Percentiles rank a stretch among this genome's conserved stretches.
Conservation (phyloP, 345 rosid genomes). For the Pistacia atlantica region DNA sequence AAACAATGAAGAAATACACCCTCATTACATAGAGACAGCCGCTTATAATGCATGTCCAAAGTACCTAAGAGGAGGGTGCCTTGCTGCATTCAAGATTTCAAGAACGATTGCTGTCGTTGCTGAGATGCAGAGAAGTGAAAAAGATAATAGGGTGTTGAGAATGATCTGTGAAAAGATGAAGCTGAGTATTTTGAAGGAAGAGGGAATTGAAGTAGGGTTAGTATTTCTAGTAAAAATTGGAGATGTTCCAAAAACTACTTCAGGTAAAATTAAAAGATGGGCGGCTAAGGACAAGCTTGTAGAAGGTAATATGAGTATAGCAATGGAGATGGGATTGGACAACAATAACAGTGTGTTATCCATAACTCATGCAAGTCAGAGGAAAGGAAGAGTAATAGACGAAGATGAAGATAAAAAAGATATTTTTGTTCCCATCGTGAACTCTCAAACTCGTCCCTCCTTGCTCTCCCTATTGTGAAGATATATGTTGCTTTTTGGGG, state of each 20-base stretch:
- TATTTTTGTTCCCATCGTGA: background rate
- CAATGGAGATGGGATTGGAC: constrained; percentile 36
- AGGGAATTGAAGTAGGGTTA: constrained; percentile 39
- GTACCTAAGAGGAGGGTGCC: constrained; percentile 54
- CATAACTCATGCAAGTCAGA: background rate
- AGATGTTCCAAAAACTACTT: constrained; percentile 56
- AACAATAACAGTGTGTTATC: background rate
- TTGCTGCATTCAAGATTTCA: constrained; percentile 44
- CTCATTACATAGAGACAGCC: constrained; percentile 56
- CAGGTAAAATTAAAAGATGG: constrained; percentile 68
- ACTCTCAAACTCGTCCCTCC: constrained; percentile 12
- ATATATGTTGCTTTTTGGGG: too few species aligned
- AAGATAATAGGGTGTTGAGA: constrained; percentile 23
- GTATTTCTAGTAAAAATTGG: constrained; percentile 51
- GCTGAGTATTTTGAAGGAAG: constrained; percentile 32
- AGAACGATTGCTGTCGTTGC: constrained; percentile 39
- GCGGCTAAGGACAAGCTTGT: constrained; percentile 41
- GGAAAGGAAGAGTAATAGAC: background rate
- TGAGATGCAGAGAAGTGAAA: constrained; percentile 47
- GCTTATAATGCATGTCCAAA: constrained; percentile 40
- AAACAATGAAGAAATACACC: constrained; percentile 37
- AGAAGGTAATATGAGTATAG: constrained; percentile 34
- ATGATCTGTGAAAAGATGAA: constrained; percentile 42
- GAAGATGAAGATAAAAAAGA: background rate
- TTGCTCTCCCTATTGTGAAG: constrained; percentile 29